These are phyloP conservation scores for Solanum tarijense DNA, from an alignment of 257 asterid genomes.

Conservation along the genomic window DNA sequence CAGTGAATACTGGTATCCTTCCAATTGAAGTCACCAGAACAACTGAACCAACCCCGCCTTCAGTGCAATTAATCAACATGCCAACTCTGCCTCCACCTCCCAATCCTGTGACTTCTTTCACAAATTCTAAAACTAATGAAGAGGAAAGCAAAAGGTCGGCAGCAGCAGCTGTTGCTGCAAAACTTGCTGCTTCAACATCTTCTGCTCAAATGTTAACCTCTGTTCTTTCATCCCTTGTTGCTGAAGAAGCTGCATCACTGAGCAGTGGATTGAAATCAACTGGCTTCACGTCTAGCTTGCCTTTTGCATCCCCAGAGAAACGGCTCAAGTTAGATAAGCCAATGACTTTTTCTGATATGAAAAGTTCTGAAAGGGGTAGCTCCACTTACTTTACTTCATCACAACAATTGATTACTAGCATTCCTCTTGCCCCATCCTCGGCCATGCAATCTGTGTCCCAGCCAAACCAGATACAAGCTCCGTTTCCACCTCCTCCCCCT, in stretches of 20 bases:
- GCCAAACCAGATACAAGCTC: constrained; percentile 21
- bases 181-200: constrained; percentile 77
- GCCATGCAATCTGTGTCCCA: constrained; percentile 28
- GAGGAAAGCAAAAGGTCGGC: constrained; percentile 80
- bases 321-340: constrained; percentile 58
- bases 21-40: constrained; percentile 10
- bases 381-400: constrained; percentile 29
- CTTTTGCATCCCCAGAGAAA: constrained; percentile 40
- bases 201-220: constrained; percentile 94
- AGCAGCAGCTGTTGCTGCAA: constrained; percentile 93
- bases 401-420: constrained; percentile 30
- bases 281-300: constrained; percentile 27
- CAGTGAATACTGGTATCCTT: constrained; percentile 14
- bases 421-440: constrained; percentile 22
- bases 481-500: constrained; percentile 29
- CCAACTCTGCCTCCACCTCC: constrained; percentile 22
- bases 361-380: constrained; percentile 39
- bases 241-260: constrained; percentile 85
- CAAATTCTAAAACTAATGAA: constrained; percentile 27
- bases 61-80: constrained; percentile 20
- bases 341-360: constrained; percentile 25
- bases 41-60: constrained; percentile 23
- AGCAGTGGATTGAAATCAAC: constrained; percentile 35
- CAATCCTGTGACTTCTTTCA: constrained; percentile 24
- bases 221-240: constrained; percentile 78